phyloP scores from a whole-genome alignment of 2,329 filamentous ascomycete species.

The Alternaria postmessia region DNA sequence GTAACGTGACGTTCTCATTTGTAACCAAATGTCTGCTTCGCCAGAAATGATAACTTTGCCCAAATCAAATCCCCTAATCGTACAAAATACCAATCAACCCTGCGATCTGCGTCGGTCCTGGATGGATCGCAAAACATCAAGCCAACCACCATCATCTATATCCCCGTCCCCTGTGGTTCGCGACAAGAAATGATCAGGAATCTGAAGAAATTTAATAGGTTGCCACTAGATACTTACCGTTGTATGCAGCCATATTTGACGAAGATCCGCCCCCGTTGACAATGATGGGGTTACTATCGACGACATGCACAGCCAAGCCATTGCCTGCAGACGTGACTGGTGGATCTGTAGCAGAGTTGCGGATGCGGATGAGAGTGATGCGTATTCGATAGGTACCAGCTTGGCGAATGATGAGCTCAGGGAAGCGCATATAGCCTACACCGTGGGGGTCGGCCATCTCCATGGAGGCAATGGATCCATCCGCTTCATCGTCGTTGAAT shows the following conservation, averaged over 20 bases:
- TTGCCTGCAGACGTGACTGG: slow-evolving; percentile 35
- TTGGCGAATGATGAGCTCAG: slow-evolving; percentile 47
- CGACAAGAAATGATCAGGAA: slow-evolving; percentile 37
- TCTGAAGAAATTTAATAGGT: slow-evolving; percentile 38
- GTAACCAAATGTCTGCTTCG: background rate
- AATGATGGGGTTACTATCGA: slow-evolving; percentile 48
- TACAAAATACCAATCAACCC: slow-evolving; percentile 25
- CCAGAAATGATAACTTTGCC: background rate
- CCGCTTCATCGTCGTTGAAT: slow-evolving; percentile 48
- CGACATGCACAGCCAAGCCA: slow-evolving; percentile 41
- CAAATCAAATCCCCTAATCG: slow-evolving; percentile 23
- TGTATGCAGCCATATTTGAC: slow-evolving; percentile 30
- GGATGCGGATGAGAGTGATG: slow-evolving; percentile 48
- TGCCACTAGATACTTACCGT: slow-evolving; percentile 46
- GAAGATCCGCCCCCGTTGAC: slow-evolving; percentile 36
- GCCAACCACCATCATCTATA: slow-evolving; percentile 43
- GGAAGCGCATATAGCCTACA: slow-evolving; percentile 50
- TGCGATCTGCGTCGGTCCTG: slow-evolving; percentile 33
- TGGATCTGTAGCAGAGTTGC: slow-evolving; percentile 36
- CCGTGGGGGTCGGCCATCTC: slow-evolving; percentile 46
- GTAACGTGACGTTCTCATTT: slow-evolving; percentile 5
- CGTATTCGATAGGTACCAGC: slow-evolving; percentile 49
- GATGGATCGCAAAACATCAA: slow-evolving; percentile 40
- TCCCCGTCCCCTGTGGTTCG: slow-evolving; percentile 36
- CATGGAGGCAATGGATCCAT: slow-evolving; percentile 48